phyloP scores from a whole-genome alignment of 495 filamentous ascomycete species.

The Xylaria telfairii region DNA sequence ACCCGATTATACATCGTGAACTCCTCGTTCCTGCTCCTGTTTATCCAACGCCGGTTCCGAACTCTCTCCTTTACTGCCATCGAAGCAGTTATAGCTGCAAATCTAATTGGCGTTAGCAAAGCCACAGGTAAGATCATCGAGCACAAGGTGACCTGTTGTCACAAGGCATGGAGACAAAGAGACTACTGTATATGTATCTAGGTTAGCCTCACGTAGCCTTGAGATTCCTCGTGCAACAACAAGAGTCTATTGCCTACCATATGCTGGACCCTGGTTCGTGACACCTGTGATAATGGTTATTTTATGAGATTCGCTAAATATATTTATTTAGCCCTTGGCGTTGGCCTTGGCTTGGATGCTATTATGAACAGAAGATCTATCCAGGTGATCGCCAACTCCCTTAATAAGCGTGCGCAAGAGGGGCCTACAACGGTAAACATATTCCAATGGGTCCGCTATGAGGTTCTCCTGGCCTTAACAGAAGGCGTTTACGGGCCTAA shows the following conservation, averaged over 20 bases:
- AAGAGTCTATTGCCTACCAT: too few relatives aligned
- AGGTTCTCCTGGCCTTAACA: conserved; percentile 36
- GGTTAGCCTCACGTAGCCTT: too few relatives aligned
- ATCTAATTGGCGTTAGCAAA: conserved; percentile 24
- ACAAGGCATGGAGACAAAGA: too few relatives aligned
- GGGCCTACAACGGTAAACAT: conserved; percentile 25
- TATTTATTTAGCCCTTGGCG: neutral
- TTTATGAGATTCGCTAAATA: conserved; percentile 20
- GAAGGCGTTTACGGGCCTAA: conserved; percentile 38
- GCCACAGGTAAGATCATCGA: conserved; percentile 24
- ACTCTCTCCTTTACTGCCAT: conserved; percentile 36
- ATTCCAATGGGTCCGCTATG: conserved; percentile 38
- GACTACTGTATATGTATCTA: too few relatives aligned
- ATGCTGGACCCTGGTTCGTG: too few relatives aligned
- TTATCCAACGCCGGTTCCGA: conserved; percentile 33
- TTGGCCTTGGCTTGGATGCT: conserved; percentile 22
- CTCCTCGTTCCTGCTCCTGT: conserved; percentile 30
- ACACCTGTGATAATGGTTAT: conserved; percentile 20
- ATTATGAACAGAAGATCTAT: conserved; percentile 34
- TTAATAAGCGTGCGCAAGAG: conserved; percentile 22
- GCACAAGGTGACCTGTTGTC: too few relatives aligned
- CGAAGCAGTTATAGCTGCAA: neutral
- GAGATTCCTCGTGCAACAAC: too few relatives aligned
- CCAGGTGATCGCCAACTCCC: conserved; percentile 23
- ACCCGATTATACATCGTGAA: conserved; percentile 36